Evolutionary conservation across 306 rosid genomes (phyloP).

Genomic region (Vigna reflexopilosa): DNA sequence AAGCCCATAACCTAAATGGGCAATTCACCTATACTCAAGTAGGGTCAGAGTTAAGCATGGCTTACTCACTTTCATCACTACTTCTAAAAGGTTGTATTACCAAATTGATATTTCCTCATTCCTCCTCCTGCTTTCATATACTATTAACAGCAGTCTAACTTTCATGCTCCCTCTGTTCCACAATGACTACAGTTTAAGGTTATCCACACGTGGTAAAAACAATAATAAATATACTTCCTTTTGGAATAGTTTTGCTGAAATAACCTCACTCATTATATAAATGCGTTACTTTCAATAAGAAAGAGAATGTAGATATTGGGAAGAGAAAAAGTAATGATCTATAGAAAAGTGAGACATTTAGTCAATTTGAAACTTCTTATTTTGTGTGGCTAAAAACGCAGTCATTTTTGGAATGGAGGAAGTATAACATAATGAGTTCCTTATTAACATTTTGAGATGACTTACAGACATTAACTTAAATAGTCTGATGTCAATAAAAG

Average conservation of each 20-base stretch:
- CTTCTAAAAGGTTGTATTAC: constrained; percentile 13
- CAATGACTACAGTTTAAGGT: too few species aligned
- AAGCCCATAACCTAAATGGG: neutral
- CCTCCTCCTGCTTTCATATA: constrained; percentile 22
- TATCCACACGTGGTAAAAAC: too few species aligned
- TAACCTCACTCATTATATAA: too few species aligned
- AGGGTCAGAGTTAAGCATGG: neutral
- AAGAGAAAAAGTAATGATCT: too few species aligned
- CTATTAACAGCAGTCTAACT: constrained; percentile 29
- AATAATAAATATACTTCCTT: too few species aligned
- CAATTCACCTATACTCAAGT: neutral
- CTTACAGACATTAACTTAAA: neutral
- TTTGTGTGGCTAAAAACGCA: too few species aligned
- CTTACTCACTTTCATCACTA: neutral
- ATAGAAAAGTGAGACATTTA: too few species aligned
- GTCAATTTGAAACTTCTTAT: too few species aligned
- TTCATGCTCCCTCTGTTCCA: neutral
- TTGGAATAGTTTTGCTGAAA: too few species aligned
- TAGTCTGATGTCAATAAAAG: constrained; percentile 15
- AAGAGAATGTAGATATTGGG: too few species aligned
- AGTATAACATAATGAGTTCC: constrained; percentile 1
- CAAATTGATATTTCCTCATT: constrained; percentile 7
- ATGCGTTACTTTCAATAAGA: too few species aligned
- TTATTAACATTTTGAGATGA: constrained; percentile 21
- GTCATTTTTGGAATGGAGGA: too few species aligned